Conservation (phyloP, 139 green algal genomes). For the Micractinium sp. region DNA sequence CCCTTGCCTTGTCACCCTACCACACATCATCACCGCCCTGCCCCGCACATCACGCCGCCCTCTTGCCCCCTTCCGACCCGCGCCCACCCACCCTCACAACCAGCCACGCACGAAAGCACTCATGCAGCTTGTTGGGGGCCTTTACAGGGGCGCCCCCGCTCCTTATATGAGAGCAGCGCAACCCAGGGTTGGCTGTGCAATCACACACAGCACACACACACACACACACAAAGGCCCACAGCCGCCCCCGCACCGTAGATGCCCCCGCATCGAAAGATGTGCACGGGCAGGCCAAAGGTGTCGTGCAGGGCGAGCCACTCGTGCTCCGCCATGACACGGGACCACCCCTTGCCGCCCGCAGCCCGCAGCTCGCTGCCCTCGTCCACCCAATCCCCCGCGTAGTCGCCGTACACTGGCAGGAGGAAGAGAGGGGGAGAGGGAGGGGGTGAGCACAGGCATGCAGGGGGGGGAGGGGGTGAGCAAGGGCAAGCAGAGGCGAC, state of each 20-base stretch:
- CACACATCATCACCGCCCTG: no score
- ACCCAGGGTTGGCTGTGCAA: no score
- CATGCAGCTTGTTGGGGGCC: no score
- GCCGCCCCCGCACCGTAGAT: conserved; percentile 11
- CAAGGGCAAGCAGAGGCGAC: neutral
- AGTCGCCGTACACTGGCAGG: conserved; percentile 73
- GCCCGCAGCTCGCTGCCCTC: conserved; percentile 58
- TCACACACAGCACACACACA: no score
- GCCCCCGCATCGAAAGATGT: conserved; percentile 27
- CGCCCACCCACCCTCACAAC: no score
- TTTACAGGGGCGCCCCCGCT: no score
- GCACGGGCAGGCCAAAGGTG: conserved; percentile 32
- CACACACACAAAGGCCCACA: neutral
- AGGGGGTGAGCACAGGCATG: neutral
- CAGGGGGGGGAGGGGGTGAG: neutral
- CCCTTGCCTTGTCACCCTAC: neutral
- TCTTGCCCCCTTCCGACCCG: no score
- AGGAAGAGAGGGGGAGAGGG: neutral
- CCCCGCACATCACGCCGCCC: no score
- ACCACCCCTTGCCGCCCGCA: conserved; percentile 29
- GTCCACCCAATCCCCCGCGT: conserved; percentile 71
- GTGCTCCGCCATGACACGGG: conserved; percentile 58
- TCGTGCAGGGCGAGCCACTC: conserved; percentile 62
- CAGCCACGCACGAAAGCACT: no score
- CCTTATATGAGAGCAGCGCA: no score